Percentiles rank a stretch among this genome's conserved stretches.
phyloP scores from a whole-genome alignment of 495 filamentous ascomycete genomes.

The Cercophora samala region DNA sequence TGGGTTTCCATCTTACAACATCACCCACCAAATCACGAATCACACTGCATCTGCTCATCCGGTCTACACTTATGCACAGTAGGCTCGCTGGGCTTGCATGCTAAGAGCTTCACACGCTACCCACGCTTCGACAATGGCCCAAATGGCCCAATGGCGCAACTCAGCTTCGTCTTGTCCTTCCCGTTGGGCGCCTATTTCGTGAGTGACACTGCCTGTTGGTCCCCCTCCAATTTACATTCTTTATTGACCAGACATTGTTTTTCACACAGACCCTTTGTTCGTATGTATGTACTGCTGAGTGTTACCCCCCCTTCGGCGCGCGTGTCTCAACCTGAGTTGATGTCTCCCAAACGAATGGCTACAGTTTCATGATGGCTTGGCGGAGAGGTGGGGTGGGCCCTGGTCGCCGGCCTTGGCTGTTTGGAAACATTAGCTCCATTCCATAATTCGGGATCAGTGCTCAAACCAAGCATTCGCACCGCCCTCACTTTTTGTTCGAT shows the following conservation, averaged over 20 bases:
- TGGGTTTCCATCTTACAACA: too few relatives aligned
- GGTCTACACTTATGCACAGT: not conserved
- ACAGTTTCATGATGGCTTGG: not conserved
- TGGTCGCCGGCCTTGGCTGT: not conserved
- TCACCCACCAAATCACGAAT: not conserved
- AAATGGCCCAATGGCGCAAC: slow-evolving; percentile 3
- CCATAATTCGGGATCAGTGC: not conserved
- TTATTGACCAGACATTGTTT: not conserved
- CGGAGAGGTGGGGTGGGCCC: too few relatives aligned
- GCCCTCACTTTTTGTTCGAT: not conserved
- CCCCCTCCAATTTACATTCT: not conserved
- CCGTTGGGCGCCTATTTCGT: not conserved
- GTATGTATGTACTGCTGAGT: too few relatives aligned
- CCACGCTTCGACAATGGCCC: not conserved
- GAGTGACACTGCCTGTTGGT: not conserved
- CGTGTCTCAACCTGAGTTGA: not conserved
- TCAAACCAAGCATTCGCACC: not conserved
- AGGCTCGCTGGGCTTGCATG: slow-evolving; percentile 1
- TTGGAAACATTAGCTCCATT: not conserved
- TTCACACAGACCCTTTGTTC: not conserved
- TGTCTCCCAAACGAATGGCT: not conserved
- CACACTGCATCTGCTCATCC: not conserved
- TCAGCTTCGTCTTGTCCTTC: not conserved
- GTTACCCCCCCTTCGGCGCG: not conserved
- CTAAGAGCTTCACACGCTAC: slow-evolving; percentile 5